phyloP scores from a whole-genome alignment of 495 filamentous ascomycete species.

The Margaritispora aquatica region DNA sequence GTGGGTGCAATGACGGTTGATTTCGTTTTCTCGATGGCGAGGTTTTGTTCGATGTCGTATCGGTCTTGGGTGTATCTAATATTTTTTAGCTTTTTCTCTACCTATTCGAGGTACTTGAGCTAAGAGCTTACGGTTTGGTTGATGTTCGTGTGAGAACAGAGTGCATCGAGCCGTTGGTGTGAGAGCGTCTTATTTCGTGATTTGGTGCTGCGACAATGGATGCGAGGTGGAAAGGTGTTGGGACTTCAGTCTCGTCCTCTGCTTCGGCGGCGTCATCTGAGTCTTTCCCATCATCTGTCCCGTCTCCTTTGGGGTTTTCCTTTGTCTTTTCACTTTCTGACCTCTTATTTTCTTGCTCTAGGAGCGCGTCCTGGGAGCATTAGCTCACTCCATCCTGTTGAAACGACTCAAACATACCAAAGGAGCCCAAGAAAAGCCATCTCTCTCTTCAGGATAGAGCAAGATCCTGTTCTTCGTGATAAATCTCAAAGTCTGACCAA shows the following conservation, averaged over 20 bases:
- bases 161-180: background rate
- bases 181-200: background rate
- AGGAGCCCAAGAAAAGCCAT: slow-evolving; percentile 38
- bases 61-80: slow-evolving; percentile 28
- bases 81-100: no score
- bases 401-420: background rate
- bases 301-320: background rate
- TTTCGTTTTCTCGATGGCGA: slow-evolving; percentile 29
- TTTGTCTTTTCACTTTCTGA: background rate
- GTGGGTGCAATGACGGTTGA: slow-evolving; percentile 37
- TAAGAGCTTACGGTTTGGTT: background rate
- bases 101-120: no score
- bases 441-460: slow-evolving; percentile 46
- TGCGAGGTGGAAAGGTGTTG: slow-evolving; percentile 1
- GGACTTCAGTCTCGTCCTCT: slow-evolving; percentile 7
- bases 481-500: slow-evolving; percentile 44
- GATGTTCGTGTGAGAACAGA: slow-evolving; percentile 6
- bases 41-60: slow-evolving; percentile 29
- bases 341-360: background rate
- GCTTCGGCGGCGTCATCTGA: slow-evolving; percentile 42
- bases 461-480: slow-evolving; percentile 40
- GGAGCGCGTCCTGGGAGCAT: slow-evolving; percentile 30
- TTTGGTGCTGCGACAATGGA: slow-evolving; percentile 6
- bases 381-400: background rate
- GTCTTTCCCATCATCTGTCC: slow-evolving; percentile 9